phyloP scores from a whole-genome alignment of 2,329 filamentous ascomycete species.

The Cladorrhinum sp. region DNA sequence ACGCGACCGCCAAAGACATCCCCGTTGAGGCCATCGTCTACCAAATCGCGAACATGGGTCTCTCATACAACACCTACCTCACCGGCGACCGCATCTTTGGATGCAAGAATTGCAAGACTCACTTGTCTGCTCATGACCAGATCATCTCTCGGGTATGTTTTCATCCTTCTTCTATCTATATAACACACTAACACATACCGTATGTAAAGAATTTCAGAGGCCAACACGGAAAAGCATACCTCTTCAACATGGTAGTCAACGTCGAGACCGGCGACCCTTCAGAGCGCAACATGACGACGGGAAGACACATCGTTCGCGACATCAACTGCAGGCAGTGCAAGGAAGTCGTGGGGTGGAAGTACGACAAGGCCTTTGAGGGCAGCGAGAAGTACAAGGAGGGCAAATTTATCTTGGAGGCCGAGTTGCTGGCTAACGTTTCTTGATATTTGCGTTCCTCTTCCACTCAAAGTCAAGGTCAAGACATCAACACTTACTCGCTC shows the following conservation, averaged over 20 bases:
- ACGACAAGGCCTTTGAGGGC: conserved; percentile 91
- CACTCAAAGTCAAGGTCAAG: too few relatives aligned
- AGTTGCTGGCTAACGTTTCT: conserved; percentile 78
- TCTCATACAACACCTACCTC: conserved; percentile 89
- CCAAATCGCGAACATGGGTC: conserved; percentile 61
- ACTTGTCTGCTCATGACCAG: conserved; percentile 91
- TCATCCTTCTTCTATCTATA: conserved; percentile 8
- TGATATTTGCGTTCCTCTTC: conserved; percentile 33
- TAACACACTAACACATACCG: background rate
- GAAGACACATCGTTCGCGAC: conserved; percentile 88
- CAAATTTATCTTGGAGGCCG: conserved; percentile 93
- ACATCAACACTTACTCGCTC: too few relatives aligned
- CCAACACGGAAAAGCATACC: conserved; percentile 95
- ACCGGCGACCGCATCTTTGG: conserved; percentile 84
- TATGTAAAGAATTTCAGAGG: conserved; percentile 83
- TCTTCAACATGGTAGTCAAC: conserved; percentile 94
- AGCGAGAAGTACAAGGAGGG: conserved; percentile 98
- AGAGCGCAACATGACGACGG: conserved; percentile 98
- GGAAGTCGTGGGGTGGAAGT: conserved; percentile 95
- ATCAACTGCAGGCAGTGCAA: conserved; percentile 89
- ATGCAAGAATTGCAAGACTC: conserved; percentile 92
- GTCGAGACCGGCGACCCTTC: conserved; percentile 76
- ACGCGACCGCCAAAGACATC: too few relatives aligned
- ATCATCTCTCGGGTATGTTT: conserved; percentile 83
- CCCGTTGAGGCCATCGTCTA: background rate